phyloP scores from a whole-genome alignment of 2,329 filamentous ascomycete species.

The Dothideomycetes sp. region DNA sequence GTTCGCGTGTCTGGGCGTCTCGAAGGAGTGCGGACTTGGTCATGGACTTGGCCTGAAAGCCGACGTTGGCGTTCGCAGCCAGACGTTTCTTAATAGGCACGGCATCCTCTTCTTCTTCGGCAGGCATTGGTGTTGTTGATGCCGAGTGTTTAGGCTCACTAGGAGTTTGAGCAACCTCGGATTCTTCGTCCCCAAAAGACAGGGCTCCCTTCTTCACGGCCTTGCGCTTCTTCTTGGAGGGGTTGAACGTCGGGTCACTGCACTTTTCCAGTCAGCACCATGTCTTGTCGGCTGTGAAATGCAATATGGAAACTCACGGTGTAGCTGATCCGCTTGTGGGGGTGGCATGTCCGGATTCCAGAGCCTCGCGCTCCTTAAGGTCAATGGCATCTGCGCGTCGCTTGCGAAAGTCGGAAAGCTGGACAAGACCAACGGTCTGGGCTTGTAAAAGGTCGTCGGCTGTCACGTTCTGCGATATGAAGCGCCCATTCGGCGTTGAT shows the following conservation, averaged over 20 bases:
- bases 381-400: slow-evolving; percentile 89
- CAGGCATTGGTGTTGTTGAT: slow-evolving; percentile 7
- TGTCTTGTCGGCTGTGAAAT: slow-evolving; percentile 17
- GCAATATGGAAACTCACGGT: slow-evolving; percentile 49
- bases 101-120: slow-evolving; percentile 14
- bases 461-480: slow-evolving; percentile 65
- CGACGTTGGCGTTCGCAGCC: slow-evolving; percentile 52
- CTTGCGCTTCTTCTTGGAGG: slow-evolving; percentile 50
- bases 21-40: slow-evolving; percentile 69
- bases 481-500: slow-evolving; percentile 41
- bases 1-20: slow-evolving; percentile 69
- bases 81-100: slow-evolving; percentile 44
- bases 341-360: slow-evolving; percentile 6
- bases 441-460: slow-evolving; percentile 75
- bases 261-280: slow-evolving; percentile 46
- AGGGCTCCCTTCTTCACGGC: slow-evolving; percentile 48
- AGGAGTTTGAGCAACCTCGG: slow-evolving; percentile 20
- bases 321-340: slow-evolving; percentile 51
- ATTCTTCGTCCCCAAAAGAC: slow-evolving; percentile 61
- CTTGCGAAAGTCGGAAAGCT: slow-evolving; percentile 90
- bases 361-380: slow-evolving; percentile 45
- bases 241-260: slow-evolving; percentile 45
- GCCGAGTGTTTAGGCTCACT: slow-evolving; percentile 3
- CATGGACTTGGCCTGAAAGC: slow-evolving; percentile 60
- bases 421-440: slow-evolving; percentile 82